phyloP scores from a whole-genome alignment of 2,329 filamentous ascomycete species.

The Fonsecaea multimorphosa region DNA sequence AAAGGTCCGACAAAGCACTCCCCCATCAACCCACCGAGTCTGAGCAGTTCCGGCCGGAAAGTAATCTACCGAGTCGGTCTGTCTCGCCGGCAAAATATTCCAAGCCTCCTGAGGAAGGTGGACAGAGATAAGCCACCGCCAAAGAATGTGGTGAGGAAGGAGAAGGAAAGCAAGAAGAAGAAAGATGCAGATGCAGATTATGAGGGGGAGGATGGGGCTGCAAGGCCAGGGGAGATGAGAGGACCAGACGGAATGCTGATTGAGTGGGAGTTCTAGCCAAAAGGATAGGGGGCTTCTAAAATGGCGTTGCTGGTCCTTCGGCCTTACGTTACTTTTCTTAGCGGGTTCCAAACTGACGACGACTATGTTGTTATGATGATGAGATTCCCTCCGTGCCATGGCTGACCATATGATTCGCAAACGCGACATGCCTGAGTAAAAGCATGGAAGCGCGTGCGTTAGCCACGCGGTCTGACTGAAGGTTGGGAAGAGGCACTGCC shows the following conservation, averaged over 20 bases:
- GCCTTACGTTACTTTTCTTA: neutral
- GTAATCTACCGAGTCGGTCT: constrained; percentile 37
- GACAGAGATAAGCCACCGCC: constrained; percentile 38
- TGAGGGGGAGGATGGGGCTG: constrained; percentile 29
- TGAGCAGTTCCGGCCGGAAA: constrained; percentile 22
- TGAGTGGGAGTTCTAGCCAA: constrained; percentile 37
- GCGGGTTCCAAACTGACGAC: neutral
- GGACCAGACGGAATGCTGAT: constrained; percentile 38
- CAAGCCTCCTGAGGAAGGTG: constrained; percentile 38
- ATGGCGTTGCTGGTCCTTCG: neutral
- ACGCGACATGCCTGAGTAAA: neutral
- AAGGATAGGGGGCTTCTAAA: neutral
- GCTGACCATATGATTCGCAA: neutral
- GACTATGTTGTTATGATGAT: neutral
- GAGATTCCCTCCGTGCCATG: neutral
- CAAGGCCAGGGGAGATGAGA: constrained; percentile 30
- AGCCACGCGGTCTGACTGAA: no score
- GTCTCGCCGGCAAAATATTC: constrained; percentile 38
- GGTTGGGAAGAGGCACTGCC: no score
- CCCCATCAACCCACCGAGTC: constrained; percentile 34
- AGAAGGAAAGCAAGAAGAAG: constrained; percentile 37
- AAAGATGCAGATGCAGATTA: constrained; percentile 25
- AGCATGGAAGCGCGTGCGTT: neutral
- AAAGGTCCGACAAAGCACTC: constrained; percentile 37
- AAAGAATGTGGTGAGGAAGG: constrained; percentile 36